Percentiles rank a stretch among this genome's conserved stretches.
These are phyloP conservation scores for Pseudogymnoascus sp. DNA, from an alignment of 2,329 filamentous ascomycete genomes.

Conservation along the genomic window DNA sequence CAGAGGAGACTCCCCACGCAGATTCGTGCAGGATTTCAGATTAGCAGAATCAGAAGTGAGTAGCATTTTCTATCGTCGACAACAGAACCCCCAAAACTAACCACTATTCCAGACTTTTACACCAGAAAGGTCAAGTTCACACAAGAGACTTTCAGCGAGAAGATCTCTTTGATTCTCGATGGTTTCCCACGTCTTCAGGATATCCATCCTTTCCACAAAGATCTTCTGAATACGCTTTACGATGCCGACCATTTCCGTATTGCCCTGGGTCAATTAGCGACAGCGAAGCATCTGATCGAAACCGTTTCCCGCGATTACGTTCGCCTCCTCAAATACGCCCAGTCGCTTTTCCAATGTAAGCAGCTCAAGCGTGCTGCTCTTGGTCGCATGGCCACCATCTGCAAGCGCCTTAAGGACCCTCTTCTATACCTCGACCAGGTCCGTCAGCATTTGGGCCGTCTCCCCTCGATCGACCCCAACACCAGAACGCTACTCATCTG, in stretches of 20 bases:
- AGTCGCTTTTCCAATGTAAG: slow-evolving; percentile 97
- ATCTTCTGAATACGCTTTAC: slow-evolving; percentile 92
- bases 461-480: slow-evolving; percentile 97
- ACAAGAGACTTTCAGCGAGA: slow-evolving; percentile 92
- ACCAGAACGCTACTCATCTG: slow-evolving; percentile 93
- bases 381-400: slow-evolving; percentile 96
- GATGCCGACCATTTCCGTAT: slow-evolving; percentile 98
- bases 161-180: slow-evolving; percentile 83
- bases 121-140: slow-evolving; percentile 98
- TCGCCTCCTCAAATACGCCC: slow-evolving; percentile 90
- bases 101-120: slow-evolving; percentile 65
- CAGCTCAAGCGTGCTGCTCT: slow-evolving; percentile 94
- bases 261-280: slow-evolving; percentile 89
- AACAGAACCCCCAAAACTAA: slow-evolving; percentile 18
- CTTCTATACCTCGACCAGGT: slow-evolving; percentile 94
- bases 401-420: slow-evolving; percentile 89
- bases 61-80: slow-evolving; percentile 11
- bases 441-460: slow-evolving; percentile 91
- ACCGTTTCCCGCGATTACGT: slow-evolving; percentile 95
- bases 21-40: slow-evolving; percentile 93
- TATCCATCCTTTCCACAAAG: slow-evolving; percentile 85
- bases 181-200: slow-evolving; percentile 89
- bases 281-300: slow-evolving; percentile 93
- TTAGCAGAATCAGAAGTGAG: slow-evolving; percentile 73
- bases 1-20: slow-evolving; percentile 91